Conservation (phyloP, 2,329 filamentous ascomycete genomes). For the Clonostachys byssicola region DNA sequence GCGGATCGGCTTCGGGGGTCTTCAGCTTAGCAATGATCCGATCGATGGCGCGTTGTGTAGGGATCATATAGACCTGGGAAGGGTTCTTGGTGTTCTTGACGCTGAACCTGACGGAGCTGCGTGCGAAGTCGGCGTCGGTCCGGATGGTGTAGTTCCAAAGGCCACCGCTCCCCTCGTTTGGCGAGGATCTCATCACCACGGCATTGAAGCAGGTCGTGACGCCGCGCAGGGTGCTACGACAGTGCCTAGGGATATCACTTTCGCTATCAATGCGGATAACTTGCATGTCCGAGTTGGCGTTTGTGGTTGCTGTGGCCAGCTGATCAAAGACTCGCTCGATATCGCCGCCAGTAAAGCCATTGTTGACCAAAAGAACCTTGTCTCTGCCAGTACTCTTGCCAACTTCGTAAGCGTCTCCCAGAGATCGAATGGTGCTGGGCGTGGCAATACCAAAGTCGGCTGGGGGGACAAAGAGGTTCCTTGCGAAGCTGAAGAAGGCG, state of each 20-base stretch:
- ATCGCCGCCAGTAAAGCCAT: constrained; percentile 61
- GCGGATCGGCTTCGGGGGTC: constrained; percentile 23
- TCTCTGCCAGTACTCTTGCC: constrained; percentile 54
- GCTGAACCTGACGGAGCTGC: constrained; percentile 57
- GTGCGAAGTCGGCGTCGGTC: constrained; percentile 62
- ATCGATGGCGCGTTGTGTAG: constrained; percentile 77
- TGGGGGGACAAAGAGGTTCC: constrained; percentile 79
- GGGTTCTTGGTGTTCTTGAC: constrained; percentile 65
- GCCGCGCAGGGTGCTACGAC: constrained; percentile 60
- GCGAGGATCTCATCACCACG: constrained; percentile 71
- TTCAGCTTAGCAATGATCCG: constrained; percentile 59
- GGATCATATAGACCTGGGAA: constrained; percentile 72
- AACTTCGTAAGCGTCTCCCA: constrained; percentile 57
- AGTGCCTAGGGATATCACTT: constrained; percentile 56
- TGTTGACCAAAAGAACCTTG: constrained; percentile 76
- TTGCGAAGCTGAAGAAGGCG: constrained; percentile 64
- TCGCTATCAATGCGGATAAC: constrained; percentile 50
- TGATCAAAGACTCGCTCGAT: constrained; percentile 68
- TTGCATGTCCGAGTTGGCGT: constrained; percentile 47
- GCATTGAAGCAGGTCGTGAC: constrained; percentile 71
- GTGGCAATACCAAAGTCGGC: constrained; percentile 70
- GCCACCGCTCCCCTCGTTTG: constrained; percentile 59
- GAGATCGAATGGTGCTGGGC: constrained; percentile 54
- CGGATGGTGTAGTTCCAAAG: constrained; percentile 86
- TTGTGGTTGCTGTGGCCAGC: constrained; percentile 53